Percentiles rank a stretch among this genome's conserved stretches.
Evolutionary conservation across 345 rosid genomes (phyloP).

Genomic region (Eucalyptus melliodora): DNA sequence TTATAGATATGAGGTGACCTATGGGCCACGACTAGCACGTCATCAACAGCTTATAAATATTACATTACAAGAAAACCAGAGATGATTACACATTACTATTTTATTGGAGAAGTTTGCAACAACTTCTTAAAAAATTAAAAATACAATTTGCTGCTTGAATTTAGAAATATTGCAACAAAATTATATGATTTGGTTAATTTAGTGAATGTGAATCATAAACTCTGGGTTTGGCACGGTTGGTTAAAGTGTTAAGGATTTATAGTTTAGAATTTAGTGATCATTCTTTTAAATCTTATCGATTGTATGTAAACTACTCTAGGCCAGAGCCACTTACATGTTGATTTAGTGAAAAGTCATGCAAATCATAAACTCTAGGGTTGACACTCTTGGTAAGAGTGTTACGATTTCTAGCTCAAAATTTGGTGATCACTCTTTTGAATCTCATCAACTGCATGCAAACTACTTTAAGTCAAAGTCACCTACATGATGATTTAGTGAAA

Average conservation of each 20-base stretch:
- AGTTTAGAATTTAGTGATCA: background rate
- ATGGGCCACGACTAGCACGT: background rate
- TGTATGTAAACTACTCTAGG: accelerated
- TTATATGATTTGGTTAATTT: background rate
- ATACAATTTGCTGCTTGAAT: background rate
- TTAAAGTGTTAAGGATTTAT: background rate
- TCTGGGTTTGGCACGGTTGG: accelerated
- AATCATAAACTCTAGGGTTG: no score
- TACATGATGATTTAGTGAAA: background rate
- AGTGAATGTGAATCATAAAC: background rate
- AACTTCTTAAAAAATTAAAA: background rate
- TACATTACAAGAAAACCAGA: background rate
- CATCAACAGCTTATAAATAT: background rate
- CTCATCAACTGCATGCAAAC: accelerated
- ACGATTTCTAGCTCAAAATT: background rate
- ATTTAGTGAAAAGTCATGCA: no score
- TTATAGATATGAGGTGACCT: background rate
- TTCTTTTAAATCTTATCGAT: background rate
- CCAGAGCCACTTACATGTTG: no score
- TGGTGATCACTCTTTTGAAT: no score
- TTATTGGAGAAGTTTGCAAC: background rate
- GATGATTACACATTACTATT: background rate
- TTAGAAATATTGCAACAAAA: background rate
- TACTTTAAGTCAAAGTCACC: accelerated
- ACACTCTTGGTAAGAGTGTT: no score